These are phyloP conservation scores for Euphorbia tirucalli DNA, from an alignment of 345 rosid species.

Conservation along the genomic window DNA sequence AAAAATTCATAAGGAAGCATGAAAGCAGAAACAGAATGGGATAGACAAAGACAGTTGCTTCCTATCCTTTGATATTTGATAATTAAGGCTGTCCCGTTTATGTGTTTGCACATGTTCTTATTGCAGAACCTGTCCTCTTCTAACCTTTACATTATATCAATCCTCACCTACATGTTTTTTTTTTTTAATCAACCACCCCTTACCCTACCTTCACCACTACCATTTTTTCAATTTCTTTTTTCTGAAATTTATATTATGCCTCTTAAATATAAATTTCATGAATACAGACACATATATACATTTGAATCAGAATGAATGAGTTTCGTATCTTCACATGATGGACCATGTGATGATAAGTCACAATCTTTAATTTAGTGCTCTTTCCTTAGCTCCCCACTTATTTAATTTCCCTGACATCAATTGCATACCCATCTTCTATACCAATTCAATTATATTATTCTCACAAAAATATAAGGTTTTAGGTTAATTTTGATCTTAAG, in stretches of 20 bases:
- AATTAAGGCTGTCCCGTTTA: conserved; percentile 20
- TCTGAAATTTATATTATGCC: no score
- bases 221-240: no score
- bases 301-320: conserved; percentile 9
- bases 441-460: no score
- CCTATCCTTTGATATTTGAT: conserved; percentile 24
- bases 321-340: conserved; percentile 38
- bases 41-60: conserved; percentile 50
- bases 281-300: background rate
- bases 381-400: conserved; percentile 14
- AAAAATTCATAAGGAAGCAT: background rate
- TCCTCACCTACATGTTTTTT: conserved; percentile 14
- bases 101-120: conserved; percentile 37
- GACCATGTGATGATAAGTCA: conserved; percentile 36
- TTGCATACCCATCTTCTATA: background rate
- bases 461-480: no score
- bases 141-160: conserved; percentile 28
- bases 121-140: conserved; percentile 46
- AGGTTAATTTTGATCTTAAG: no score
- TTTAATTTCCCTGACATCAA: conserved; percentile 9
- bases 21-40: conserved; percentile 23
- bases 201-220: no score
- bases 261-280: no score
- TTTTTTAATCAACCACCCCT: no score
- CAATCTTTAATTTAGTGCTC: conserved; percentile 31